These are phyloP conservation scores for Candida sithepensis DNA, from an alignment of 805 yeast genomes.

Conservation along the genomic window DNA sequence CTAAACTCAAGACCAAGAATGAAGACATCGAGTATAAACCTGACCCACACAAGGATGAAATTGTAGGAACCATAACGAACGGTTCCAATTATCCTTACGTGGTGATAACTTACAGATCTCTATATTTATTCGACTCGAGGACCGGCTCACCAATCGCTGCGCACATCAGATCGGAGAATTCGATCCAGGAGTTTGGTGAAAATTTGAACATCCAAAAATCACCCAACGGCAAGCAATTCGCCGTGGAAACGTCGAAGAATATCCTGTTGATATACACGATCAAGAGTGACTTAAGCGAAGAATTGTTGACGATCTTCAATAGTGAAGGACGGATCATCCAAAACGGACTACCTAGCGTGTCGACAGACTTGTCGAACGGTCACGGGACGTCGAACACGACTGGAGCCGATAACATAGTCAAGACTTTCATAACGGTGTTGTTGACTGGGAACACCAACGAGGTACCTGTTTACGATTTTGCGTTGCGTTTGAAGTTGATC, in stretches of 20 bases:
- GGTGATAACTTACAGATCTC: constrained; percentile 33
- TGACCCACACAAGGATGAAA: constrained; percentile 31
- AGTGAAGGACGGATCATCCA: constrained; percentile 30
- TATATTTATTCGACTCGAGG: constrained; percentile 37
- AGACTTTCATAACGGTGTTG: constrained; percentile 26
- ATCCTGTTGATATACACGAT: constrained; percentile 42
- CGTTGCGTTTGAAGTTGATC: constrained; percentile 32
- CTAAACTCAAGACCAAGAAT: constrained; percentile 7
- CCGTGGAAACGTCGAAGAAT: constrained; percentile 38
- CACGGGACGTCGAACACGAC: not conserved
- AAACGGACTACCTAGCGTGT: constrained; percentile 30
- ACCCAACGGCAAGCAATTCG: constrained; percentile 34
- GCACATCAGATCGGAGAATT: constrained; percentile 41
- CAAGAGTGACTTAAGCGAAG: constrained; percentile 28
- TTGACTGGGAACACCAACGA: constrained; percentile 22
- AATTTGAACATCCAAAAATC: constrained; percentile 39
- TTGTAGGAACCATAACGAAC: constrained; percentile 27
- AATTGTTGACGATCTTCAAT: constrained; percentile 29
- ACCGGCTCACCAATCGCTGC: constrained; percentile 46
- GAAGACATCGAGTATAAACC: constrained; percentile 14
- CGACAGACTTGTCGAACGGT: constrained; percentile 7
- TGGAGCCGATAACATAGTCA: constrained; percentile 17
- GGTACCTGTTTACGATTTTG: constrained; percentile 30
- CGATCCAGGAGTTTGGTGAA: constrained; percentile 44
- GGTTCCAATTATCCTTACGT: constrained; percentile 25